phyloP scores from a whole-genome alignment of 2,329 filamentous ascomycete genomes.

The Ceratocystis eucalypticola region DNA sequence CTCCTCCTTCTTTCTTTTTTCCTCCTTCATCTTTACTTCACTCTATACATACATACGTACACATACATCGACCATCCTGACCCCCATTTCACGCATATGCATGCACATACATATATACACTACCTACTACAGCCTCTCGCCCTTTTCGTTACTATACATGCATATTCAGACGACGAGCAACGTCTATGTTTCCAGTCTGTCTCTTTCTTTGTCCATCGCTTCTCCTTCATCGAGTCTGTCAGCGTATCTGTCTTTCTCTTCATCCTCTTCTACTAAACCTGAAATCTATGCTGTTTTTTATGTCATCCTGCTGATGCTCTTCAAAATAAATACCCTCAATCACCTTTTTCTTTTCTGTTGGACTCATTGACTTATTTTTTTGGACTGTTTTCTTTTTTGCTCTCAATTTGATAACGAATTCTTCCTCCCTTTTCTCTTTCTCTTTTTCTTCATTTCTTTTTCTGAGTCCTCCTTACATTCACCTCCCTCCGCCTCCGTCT shows the following conservation, averaged over 20 bases:
- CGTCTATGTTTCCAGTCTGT: neutral
- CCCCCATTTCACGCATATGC: constrained; percentile 1
- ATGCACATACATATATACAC: neutral
- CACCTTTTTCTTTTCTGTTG: constrained; percentile 4
- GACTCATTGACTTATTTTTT: neutral
- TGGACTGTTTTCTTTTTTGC: neutral
- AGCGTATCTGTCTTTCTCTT: neutral
- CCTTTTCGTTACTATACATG: neutral
- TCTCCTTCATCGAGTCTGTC: no score
- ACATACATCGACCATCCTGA: neutral
- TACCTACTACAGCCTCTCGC: neutral
- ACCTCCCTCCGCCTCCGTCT: neutral
- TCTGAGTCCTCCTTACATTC: neutral
- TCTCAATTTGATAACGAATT: constrained; percentile 10
- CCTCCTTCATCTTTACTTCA: neutral
- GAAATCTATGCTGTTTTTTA: constrained; percentile 9
- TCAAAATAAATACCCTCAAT: constrained; percentile 8
- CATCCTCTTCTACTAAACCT: no score
- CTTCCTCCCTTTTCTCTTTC: neutral
- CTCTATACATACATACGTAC: neutral
- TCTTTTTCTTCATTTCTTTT: neutral
- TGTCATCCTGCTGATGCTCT: neutral
- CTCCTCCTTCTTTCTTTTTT: neutral
- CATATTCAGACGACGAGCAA: no score
- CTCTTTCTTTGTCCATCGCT: neutral